These are phyloP conservation scores for Penicillium waksmanii DNA, from an alignment of 495 filamentous ascomycete genomes.

Conservation along the genomic window DNA sequence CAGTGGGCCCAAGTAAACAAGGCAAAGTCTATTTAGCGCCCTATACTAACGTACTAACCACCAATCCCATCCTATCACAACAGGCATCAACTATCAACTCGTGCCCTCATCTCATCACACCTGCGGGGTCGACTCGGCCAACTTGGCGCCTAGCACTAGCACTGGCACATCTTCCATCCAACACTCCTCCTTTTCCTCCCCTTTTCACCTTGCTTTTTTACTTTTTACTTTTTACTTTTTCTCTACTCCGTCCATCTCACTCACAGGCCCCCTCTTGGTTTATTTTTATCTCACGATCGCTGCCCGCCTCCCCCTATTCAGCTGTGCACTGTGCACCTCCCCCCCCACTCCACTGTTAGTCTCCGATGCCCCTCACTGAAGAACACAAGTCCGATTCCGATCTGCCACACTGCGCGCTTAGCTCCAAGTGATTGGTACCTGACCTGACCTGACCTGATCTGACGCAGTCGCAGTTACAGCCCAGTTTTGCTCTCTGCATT, in stretches of 20 bases:
- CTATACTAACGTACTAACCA: background rate
- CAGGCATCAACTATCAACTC: conserved; percentile 15
- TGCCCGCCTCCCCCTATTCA: background rate
- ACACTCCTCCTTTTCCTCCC: conserved; percentile 3
- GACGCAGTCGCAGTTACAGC: conserved; percentile 15
- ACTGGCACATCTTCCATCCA: background rate
- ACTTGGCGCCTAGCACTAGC: conserved; percentile 19
- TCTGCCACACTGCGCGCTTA: conserved; percentile 14
- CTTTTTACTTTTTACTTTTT: conserved; percentile 11
- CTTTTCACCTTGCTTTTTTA: conserved; percentile 5
- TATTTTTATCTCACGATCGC: conserved; percentile 12
- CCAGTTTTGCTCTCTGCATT: conserved; percentile 1
- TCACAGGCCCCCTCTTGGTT: background rate
- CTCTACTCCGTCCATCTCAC: background rate
- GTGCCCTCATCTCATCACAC: conserved; percentile 22
- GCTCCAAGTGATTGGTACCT: conserved; percentile 22
- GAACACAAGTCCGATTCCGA: conserved; percentile 13
- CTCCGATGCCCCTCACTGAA: conserved; percentile 11
- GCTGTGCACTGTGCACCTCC: background rate
- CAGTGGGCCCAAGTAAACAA: too few relatives aligned
- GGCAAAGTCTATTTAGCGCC: too few relatives aligned
- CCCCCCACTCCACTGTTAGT: conserved; percentile 9
- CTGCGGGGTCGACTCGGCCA: conserved; percentile 33
- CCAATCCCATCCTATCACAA: background rate
- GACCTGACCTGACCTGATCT: background rate